Conservation (phyloP, 345 rosid species). For the Dovyalis caffra region DNA sequence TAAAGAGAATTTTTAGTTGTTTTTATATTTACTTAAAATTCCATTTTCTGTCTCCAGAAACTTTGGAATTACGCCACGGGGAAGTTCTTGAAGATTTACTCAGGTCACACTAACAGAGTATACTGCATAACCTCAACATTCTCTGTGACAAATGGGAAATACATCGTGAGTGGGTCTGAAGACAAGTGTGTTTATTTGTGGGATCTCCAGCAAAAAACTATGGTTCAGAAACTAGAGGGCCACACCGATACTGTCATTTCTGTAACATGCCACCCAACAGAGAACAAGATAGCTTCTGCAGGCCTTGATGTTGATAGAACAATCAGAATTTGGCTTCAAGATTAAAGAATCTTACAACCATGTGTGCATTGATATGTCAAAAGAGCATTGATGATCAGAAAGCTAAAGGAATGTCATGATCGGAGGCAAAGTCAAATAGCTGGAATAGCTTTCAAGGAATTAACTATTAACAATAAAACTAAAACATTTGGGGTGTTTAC, state of each 20-base stretch:
- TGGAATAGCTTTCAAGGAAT: too few relatives aligned
- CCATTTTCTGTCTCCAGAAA: slow-evolving; percentile 45
- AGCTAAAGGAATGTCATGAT: too few relatives aligned
- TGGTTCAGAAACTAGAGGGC: slow-evolving; percentile 85
- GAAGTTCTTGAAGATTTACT: slow-evolving; percentile 77
- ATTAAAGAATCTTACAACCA: slow-evolving; percentile 19
- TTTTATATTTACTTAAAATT: not conserved
- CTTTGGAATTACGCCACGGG: slow-evolving; percentile 85
- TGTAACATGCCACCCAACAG: slow-evolving; percentile 73
- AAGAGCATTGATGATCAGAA: too few relatives aligned
- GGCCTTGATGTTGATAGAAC: slow-evolving; percentile 75
- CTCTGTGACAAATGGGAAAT: slow-evolving; percentile 90
- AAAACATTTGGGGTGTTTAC: too few relatives aligned
- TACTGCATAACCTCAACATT: slow-evolving; percentile 91
- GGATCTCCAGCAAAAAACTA: slow-evolving; percentile 86
- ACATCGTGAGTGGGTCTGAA: slow-evolving; percentile 94
- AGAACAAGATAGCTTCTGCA: slow-evolving; percentile 83
- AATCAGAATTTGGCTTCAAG: slow-evolving; percentile 81
- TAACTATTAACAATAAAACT: too few relatives aligned
- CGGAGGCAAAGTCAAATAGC: too few relatives aligned
- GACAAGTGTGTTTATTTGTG: slow-evolving; percentile 84
- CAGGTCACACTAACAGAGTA: slow-evolving; percentile 74
- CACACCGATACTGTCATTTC: slow-evolving; percentile 83
- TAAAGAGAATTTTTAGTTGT: too few relatives aligned
- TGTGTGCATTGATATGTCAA: not conserved